Percentiles rank a stretch among this genome's conserved stretches.
Evolutionary conservation across 2,329 filamentous ascomycete species (phyloP).

Genomic region (Pestalotiopsis sp.): DNA sequence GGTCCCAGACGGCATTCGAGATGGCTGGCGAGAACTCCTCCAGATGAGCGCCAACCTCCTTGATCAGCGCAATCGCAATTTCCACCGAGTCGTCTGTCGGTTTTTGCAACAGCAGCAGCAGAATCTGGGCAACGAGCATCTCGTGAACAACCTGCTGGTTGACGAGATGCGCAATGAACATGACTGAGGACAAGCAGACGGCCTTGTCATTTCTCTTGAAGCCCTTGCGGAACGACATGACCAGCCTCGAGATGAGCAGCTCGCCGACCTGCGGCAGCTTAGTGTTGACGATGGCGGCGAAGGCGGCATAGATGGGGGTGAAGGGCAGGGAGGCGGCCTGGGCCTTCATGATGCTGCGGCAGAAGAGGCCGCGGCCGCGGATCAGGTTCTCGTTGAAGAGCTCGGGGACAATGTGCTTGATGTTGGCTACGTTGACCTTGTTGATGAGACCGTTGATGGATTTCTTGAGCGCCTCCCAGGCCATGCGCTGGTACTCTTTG

Average conservation of each 20-base stretch:
- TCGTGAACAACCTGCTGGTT: constrained; percentile 97
- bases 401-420: constrained; percentile 96
- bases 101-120: constrained; percentile 89
- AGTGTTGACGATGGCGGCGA: constrained; percentile 96
- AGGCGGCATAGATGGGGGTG: constrained; percentile 93
- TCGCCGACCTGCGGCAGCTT: constrained; percentile 96
- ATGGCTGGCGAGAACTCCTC: constrained; percentile 95
- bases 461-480: constrained; percentile 98
- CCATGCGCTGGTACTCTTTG: constrained; percentile 98
- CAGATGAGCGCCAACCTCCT: constrained; percentile 90
- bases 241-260: constrained; percentile 79
- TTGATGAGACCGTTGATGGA: constrained; percentile 98
- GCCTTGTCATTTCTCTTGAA: constrained; percentile 97
- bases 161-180: constrained; percentile 91
- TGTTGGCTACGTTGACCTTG: constrained; percentile 97
- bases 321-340: constrained; percentile 95
- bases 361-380: constrained; percentile 88
- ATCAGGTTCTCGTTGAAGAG: constrained; percentile 94
- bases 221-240: constrained; percentile 92
- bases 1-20: constrained; percentile 88
- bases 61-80: constrained; percentile 91
- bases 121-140: constrained; percentile 88
- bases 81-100: constrained; percentile 97
- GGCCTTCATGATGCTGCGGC: constrained; percentile 96
- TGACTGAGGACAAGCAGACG: constrained; percentile 89